Evolutionary conservation across 768 basidiomycete genomes (phyloP).

Genomic region (Podaxis sp.): DNA sequence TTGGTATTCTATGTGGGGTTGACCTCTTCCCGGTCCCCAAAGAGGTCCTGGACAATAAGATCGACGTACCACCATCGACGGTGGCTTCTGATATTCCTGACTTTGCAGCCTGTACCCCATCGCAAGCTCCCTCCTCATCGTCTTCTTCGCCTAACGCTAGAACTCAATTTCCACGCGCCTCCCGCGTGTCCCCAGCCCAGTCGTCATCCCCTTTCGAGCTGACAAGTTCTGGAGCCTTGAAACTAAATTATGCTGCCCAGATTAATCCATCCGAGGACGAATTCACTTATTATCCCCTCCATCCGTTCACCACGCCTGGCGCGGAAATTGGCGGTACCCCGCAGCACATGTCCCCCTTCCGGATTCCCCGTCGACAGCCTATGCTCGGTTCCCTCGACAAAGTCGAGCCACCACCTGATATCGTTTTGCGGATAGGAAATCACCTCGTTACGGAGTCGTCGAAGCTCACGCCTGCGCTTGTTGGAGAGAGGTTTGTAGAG

Average conservation of each 20-base stretch:
- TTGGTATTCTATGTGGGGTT: slow-evolving; percentile 69
- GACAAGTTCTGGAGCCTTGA: slow-evolving; percentile 4
- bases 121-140: slow-evolving; percentile 9
- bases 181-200: slow-evolving; percentile 5
- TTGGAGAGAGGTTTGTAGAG: slow-evolving; percentile 64
- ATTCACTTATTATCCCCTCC: slow-evolving; percentile 39
- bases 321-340: slow-evolving; percentile 22
- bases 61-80: slow-evolving; percentile 9
- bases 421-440: slow-evolving; percentile 30
- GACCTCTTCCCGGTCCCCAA: slow-evolving; percentile 68
- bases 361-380: slow-evolving; percentile 37
- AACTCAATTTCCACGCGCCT: slow-evolving; percentile 4
- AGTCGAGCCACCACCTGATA: slow-evolving; percentile 29
- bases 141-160: slow-evolving; percentile 9
- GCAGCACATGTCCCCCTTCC: slow-evolving; percentile 30
- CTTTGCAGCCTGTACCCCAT: slow-evolving; percentile 13
- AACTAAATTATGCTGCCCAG: slow-evolving; percentile 12
- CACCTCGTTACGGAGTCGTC: slow-evolving; percentile 41
- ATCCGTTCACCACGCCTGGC: slow-evolving; percentile 31
- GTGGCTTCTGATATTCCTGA: slow-evolving; percentile 11
- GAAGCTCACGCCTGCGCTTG: slow-evolving; percentile 50
- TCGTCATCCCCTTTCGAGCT: slow-evolving; percentile 6
- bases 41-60: slow-evolving; percentile 11
- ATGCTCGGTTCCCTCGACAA: slow-evolving; percentile 30
- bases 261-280: slow-evolving; percentile 14